Conservation (phyloP, 306 rosid genomes). For the Canavalia gladiata region DNA sequence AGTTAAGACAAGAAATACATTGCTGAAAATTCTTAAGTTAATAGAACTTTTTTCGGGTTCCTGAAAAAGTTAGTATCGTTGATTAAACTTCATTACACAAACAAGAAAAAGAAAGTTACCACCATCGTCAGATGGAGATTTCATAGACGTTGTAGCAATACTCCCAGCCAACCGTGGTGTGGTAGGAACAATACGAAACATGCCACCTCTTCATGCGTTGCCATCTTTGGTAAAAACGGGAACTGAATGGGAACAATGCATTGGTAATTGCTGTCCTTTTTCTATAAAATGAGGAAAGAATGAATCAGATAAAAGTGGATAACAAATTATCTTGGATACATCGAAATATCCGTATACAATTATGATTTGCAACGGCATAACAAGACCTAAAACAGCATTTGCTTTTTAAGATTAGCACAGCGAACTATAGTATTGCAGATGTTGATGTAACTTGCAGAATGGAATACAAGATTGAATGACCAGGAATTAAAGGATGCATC, state of each 20-base stretch:
- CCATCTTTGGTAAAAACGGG: constrained; percentile 5
- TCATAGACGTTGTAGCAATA: constrained; percentile 3
- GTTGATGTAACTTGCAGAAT: not conserved
- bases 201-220: constrained; percentile 2
- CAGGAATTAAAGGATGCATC: not conserved
- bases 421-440: not conserved
- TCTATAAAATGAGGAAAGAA: constrained; percentile 50
- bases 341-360: not conserved
- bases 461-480: not conserved
- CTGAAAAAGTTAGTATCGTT: not conserved
- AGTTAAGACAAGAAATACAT: constrained; percentile 10
- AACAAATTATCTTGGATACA: not conserved
- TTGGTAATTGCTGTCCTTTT: constrained; percentile 39
- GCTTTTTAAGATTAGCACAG: not conserved
- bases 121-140: constrained; percentile 31
- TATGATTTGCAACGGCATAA: not conserved
- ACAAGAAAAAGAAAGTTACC: constrained; percentile 22
- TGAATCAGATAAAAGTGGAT: not conserved
- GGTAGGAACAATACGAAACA: constrained; percentile 45
- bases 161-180: constrained; percentile 35
- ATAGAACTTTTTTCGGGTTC: not conserved
- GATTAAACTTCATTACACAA: not conserved
- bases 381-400: not conserved
- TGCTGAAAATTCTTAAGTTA: not conserved
- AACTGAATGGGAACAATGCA: constrained; percentile 25